phyloP scores from a whole-genome alignment of 1,284 basidiomycete genomes.

The Sutorius eximius region DNA sequence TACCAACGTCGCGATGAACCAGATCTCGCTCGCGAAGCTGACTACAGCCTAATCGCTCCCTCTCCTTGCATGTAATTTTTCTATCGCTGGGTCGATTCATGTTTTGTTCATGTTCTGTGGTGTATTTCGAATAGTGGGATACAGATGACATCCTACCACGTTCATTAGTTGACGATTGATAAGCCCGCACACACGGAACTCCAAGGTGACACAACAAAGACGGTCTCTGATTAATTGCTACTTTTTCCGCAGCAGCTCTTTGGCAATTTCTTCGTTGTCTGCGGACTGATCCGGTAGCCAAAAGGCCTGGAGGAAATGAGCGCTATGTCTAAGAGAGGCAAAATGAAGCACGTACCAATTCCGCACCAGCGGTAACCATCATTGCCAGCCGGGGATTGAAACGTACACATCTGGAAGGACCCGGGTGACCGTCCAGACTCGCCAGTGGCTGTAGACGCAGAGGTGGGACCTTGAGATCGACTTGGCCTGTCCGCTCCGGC shows the following conservation, averaged over 20 bases:
- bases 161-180: neutral
- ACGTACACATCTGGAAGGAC: conserved; percentile 79
- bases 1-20: conserved; percentile 66
- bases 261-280: conserved; percentile 51
- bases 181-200: neutral
- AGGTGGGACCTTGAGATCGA: conserved; percentile 55
- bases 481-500: conserved; percentile 46
- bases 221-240: conserved; percentile 3
- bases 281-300: conserved; percentile 73
- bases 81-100: conserved; percentile 3
- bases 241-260: conserved; percentile 46
- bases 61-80: neutral
- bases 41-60: conserved; percentile 12
- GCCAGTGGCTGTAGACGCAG: conserved; percentile 55
- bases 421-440: conserved; percentile 72
- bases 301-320: conserved; percentile 58
- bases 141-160: neutral
- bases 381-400: conserved; percentile 90
- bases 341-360: conserved; percentile 61
- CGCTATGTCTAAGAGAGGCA: neutral
- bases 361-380: conserved; percentile 83
- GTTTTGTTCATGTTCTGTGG: neutral
- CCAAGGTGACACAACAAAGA: neutral
- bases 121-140: neutral
- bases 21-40: conserved; percentile 67